These are phyloP conservation scores for Pestalotiopsis fici DNA, from an alignment of 2,329 filamentous ascomycete genomes.

Conservation along the genomic window DNA sequence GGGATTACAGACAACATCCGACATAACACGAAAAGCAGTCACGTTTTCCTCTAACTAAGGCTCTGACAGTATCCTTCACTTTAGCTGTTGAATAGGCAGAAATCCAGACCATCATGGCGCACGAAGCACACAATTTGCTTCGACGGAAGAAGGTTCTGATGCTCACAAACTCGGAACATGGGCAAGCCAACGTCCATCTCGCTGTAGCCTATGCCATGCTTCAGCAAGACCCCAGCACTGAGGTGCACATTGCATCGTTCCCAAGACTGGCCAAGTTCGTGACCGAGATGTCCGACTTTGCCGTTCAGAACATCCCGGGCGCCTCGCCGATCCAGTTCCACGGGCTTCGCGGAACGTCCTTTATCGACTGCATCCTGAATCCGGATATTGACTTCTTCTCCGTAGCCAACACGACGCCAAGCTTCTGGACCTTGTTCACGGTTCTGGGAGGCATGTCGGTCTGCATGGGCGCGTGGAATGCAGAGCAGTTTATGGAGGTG, in stretches of 20 bases:
- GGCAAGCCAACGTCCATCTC: neutral
- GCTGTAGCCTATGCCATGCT: neutral
- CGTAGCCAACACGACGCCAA: neutral
- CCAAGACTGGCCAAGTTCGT: neutral
- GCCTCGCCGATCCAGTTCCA: neutral
- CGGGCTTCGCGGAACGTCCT: neutral
- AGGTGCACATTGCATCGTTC: neutral
- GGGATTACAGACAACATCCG: too few relatives aligned
- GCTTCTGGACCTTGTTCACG: neutral
- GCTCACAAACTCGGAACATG: neutral
- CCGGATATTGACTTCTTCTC: neutral
- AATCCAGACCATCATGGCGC: neutral
- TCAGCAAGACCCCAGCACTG: neutral
- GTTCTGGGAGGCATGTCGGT: neutral
- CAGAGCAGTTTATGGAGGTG: neutral
- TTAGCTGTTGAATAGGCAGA: neutral
- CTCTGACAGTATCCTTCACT: neutral
- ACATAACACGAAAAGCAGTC: too few relatives aligned
- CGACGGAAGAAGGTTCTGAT: neutral
- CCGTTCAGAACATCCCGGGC: neutral
- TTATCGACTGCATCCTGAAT: neutral
- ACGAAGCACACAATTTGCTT: neutral
- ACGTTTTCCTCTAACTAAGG: neutral
- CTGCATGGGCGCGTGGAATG: neutral
- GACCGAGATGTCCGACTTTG: neutral